Percentiles rank a stretch among this genome's conserved stretches.
These are phyloP conservation scores for Tilletia setariae DNA, from an alignment of 1,284 basidiomycete species.

Conservation along the genomic window DNA sequence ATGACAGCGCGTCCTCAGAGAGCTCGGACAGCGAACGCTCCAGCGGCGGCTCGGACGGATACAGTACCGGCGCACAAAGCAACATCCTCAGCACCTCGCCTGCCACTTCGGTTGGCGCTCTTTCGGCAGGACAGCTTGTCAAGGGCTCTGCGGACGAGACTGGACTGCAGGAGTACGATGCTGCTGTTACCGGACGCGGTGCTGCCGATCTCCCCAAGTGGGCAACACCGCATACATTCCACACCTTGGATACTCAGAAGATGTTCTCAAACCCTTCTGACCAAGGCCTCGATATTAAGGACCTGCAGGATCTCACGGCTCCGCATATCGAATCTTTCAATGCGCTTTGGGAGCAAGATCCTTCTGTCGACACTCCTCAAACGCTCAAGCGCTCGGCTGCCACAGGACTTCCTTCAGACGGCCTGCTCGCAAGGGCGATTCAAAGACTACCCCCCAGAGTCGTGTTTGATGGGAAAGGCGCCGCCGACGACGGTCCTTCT, in stretches of 20 bases:
- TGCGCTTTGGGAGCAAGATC: conserved; percentile 62
- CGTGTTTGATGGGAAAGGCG: conserved; percentile 74
- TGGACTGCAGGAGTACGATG: neutral
- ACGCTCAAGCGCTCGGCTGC: conserved; percentile 67
- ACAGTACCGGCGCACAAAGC: neutral
- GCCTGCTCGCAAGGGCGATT: conserved; percentile 75
- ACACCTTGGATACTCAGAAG: conserved; percentile 78
- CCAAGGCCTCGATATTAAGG: conserved; percentile 69
- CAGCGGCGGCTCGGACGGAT: neutral
- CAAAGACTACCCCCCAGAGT: conserved; percentile 84
- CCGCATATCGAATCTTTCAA: conserved; percentile 98
- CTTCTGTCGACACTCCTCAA: conserved; percentile 38
- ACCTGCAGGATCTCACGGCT: conserved; percentile 85
- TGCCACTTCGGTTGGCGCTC: neutral
- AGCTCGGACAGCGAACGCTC: conserved; percentile 5
- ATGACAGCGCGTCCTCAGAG: neutral
- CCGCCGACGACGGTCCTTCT: neutral
- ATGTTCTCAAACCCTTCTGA: conserved; percentile 75
- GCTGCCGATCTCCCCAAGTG: conserved; percentile 19
- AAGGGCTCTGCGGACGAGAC: conserved; percentile 5
- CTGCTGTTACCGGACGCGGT: neutral
- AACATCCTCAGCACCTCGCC: neutral
- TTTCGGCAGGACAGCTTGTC: neutral
- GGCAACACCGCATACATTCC: conserved; percentile 62
- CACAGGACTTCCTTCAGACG: conserved; percentile 58